Base-by-base conservation (phyloP, 2,329 filamentous ascomycete genomes). In the Cladosporium oxysporum region DNA sequence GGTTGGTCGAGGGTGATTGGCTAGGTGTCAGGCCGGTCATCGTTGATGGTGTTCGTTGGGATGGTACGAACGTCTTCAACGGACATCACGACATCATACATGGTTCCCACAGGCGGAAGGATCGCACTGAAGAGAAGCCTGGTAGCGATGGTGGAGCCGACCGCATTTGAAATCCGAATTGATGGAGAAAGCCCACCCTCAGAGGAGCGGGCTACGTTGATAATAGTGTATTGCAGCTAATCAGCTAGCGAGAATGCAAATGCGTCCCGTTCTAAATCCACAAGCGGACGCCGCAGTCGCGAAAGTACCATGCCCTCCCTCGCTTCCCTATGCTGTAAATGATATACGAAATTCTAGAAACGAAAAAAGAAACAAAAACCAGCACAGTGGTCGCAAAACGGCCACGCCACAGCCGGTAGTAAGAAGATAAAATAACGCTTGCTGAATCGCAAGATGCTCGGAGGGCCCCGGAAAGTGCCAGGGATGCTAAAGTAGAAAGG, bases 51-150 rank as follows among this genome's bases (percentile, higher is more conserved):
- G 7, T 53, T n/a, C 18, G 50, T 53, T 53, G 50, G 28, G 52
- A 53, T 55, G 52, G 52, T 55, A 31, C 52, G 26, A 23, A 21
- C 7, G 52, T 55, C 52, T 55, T 55, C 52, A 55, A 55, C 52
- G 8, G 12, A 33, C 28, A 33, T 55, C 52, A 55, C 52, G 52
- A 55, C 52, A 55, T 55, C 52, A 55, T 33, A 21, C 50, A 53
- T 55, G 29, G 28, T 33, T n/a, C 29, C 29, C 16, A 11, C 16
- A 12, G 11, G 16, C 52, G 52, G 29, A 14, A 33, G 14, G 52
- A 55, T 55, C 29, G 18, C 37, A 31, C 52, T 55, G 52, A 21
- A 55, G 52, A 55, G 26, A 33, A 12, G 41, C 8, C n/a, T 47
- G 41, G n/a, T 47, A 47, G 41, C 41, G 41, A 47, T 47, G 41